Evolutionary conservation across 83 land plant species (phyloP).

Genomic region (Isoetes engelmannii): DNA sequence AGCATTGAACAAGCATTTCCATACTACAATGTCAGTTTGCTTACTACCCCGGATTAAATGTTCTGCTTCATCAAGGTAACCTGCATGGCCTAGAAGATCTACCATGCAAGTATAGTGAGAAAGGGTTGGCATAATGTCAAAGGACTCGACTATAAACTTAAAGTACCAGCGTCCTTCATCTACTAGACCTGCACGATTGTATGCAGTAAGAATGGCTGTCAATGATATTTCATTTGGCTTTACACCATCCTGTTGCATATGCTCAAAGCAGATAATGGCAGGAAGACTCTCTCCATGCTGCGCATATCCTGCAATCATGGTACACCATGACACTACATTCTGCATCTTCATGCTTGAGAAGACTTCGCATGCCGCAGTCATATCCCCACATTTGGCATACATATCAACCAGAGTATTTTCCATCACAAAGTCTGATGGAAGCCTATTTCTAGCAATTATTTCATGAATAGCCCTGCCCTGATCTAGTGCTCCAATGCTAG

Average conservation of each 20-base stretch:
- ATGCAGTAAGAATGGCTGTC: not conserved
- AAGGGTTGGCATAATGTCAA: too few species aligned
- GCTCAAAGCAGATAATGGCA: not conserved
- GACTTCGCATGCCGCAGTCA: constrained; percentile 3
- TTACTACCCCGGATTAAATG: too few species aligned
- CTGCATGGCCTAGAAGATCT: too few species aligned
- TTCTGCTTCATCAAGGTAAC: too few species aligned
- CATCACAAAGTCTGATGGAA: not conserved
- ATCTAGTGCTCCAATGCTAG: too few species aligned
- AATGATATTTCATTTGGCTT: not conserved
- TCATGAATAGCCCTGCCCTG: constrained; percentile 1
- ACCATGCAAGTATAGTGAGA: too few species aligned
- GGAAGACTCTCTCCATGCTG: not conserved
- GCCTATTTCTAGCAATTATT: not conserved
- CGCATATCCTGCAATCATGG: constrained; percentile 16
- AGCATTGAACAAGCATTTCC: too few species aligned
- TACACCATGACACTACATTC: constrained; percentile 8
- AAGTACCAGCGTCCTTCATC: too few species aligned
- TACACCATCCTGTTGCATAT: not conserved
- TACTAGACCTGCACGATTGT: too few species aligned
- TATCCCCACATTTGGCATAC: constrained; percentile 4
- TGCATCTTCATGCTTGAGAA: not conserved
- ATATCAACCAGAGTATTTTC: not conserved
- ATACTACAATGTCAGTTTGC: too few species aligned
- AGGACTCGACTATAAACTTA: too few species aligned